Evolutionary conservation across 495 filamentous ascomycete species (phyloP).

Genomic region (Paragyromitra xinjiangensis): DNA sequence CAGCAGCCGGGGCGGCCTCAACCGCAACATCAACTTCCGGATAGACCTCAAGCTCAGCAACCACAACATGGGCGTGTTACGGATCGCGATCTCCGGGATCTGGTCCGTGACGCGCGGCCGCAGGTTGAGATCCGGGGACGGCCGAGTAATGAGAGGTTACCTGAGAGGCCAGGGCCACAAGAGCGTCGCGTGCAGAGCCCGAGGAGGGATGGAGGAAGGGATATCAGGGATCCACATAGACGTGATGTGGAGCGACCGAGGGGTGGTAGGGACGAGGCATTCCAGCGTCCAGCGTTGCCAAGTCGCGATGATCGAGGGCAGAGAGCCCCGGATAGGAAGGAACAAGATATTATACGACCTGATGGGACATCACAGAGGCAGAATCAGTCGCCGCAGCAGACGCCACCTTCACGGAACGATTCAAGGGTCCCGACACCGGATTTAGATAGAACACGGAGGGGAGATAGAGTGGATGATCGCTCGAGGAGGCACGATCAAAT

Average conservation of each 20-base stretch:
- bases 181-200: conserved; percentile 53
- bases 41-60: conserved; percentile 53
- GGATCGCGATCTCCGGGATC: conserved; percentile 52
- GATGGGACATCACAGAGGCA: conserved; percentile 47
- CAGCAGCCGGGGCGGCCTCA: conserved; percentile 37
- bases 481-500: conserved; percentile 41
- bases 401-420: conserved; percentile 40
- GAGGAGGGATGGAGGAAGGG: conserved; percentile 44
- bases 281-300: conserved; percentile 58
- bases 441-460: conserved; percentile 39
- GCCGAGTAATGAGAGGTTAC: conserved; percentile 47
- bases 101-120: conserved; percentile 52
- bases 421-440: conserved; percentile 47
- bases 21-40: conserved; percentile 54
- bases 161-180: conserved; percentile 52
- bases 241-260: conserved; percentile 48
- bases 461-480: conserved; percentile 46
- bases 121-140: conserved; percentile 52
- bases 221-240: conserved; percentile 47
- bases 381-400: conserved; percentile 40
- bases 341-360: conserved; percentile 42
- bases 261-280: conserved; percentile 54
- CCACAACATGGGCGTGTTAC: conserved; percentile 51
- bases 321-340: conserved; percentile 42
- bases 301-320: conserved; percentile 45